A percentile compares a stretch with the other conserved stretches of the same genome.
These are phyloP conservation scores for Teunomyces cretensis DNA, from an alignment of 805 yeast genomes.

Conservation along the genomic window DNA sequence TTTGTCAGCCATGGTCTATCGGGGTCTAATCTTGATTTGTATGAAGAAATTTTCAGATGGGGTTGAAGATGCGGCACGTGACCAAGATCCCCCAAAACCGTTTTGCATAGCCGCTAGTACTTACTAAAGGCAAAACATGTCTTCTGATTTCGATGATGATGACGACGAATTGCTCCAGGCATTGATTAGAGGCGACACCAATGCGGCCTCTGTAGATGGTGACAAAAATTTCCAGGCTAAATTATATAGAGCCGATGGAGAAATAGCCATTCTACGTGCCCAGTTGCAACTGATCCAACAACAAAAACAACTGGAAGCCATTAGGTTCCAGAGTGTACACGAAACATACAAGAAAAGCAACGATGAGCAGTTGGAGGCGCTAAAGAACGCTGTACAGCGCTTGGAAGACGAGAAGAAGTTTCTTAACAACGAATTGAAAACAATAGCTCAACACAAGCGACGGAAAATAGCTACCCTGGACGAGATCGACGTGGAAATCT, in stretches of 20 bases:
- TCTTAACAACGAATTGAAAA: slow-evolving; percentile 36
- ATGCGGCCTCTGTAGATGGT: neutral
- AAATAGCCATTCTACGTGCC: slow-evolving; percentile 72
- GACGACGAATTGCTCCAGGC: slow-evolving; percentile 49
- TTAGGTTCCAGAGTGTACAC: slow-evolving; percentile 18
- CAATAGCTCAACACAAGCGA: slow-evolving; percentile 21
- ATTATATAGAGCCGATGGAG: slow-evolving; percentile 67
- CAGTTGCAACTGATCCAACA: slow-evolving; percentile 51
- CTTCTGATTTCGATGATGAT: slow-evolving; percentile 37
- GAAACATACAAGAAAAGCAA: slow-evolving; percentile 16
- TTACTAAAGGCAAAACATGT: slow-evolving; percentile 3
- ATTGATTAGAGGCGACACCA: slow-evolving; percentile 30
- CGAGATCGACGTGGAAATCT: neutral
- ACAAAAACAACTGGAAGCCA: slow-evolving; percentile 39
- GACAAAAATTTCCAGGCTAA: slow-evolving; percentile 20
- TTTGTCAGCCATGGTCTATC: slow-evolving; percentile 1
- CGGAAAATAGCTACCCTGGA: slow-evolving; percentile 14
- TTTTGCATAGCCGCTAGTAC: neutral
- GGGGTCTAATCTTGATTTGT: neutral
- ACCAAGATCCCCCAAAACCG: neutral
- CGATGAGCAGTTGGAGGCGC: slow-evolving; percentile 30
- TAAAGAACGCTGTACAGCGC: slow-evolving; percentile 33
- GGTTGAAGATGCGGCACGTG: slow-evolving; percentile 1
- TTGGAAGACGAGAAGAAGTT: slow-evolving; percentile 46
- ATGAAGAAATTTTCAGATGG: slow-evolving; percentile 7